Evolutionary conservation across 2,329 filamentous ascomycete genomes (phyloP), one percentile per base, ranked within the genome.

Genomic region (Diplodia scrobiculata): DNA sequence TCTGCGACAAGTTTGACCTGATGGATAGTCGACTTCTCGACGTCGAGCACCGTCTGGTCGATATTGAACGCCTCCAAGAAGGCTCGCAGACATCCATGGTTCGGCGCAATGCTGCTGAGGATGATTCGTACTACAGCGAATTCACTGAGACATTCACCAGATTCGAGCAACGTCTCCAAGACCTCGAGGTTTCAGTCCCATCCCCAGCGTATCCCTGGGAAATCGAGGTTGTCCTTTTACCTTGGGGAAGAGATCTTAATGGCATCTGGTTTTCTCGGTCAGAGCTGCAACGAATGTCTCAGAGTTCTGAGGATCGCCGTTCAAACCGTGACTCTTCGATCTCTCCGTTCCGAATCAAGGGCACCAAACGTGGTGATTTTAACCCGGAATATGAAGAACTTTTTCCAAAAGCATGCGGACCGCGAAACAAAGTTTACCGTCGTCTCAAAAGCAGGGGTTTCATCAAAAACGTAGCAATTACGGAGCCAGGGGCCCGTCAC

Each of bases 371-470:
- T 29, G 82, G 81, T 17, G 80, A 78, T 5, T 83, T 80, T 81
- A 82, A 10, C 32, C 27, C 14, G 5, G 25, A 10, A 29, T 27
- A 55, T 5, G 52, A 47, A 21, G 89, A 88, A 85, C 79, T 92
- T 25, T 81, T 88, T 50, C 86, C 90, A 1, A 88, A 87, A 70
- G 90, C 89, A 1, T 92, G 87, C 72, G 84, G 84, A 2, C 81
- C 84, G 3, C 84, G 84, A 38, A 86, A 86, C 54, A 76, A 85
- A 14, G 83, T 90, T 41, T 89, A 90, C 71, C 84, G 87, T 74
- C 84, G 91, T n/a, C 82, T 94, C n/a, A 84, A 83, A 68, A 93
- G 90, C 72, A 85, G 90, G 65, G 91, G 91, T 0, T 80, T 93
- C 10, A 83, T 93, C 48, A 86, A 86, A 71, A 86, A 82, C 1